These are phyloP conservation scores for Lipomyces yamanashiensis DNA, from an alignment of 805 yeast genomes.

Conservation along the genomic window DNA sequence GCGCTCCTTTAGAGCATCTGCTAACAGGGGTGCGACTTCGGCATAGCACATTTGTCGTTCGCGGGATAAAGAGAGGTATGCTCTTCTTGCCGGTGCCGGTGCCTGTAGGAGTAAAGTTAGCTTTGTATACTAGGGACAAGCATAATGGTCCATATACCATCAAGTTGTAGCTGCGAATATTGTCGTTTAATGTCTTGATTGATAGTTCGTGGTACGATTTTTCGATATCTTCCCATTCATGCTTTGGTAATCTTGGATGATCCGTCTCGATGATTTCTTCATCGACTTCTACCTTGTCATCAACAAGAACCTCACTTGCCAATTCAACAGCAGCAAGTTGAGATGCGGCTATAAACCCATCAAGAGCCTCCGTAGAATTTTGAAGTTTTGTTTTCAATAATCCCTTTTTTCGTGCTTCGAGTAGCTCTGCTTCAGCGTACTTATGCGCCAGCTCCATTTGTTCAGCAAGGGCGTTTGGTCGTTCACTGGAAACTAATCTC, in stretches of 20 bases:
- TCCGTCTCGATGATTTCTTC: background rate
- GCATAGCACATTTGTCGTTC: slow-evolving; percentile 32
- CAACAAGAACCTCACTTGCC: background rate
- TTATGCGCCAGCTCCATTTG: slow-evolving; percentile 10
- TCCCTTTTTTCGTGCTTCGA: slow-evolving; percentile 1
- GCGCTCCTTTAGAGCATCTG: slow-evolving; percentile 30
- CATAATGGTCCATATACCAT: slow-evolving; percentile 14
- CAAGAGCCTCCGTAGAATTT: slow-evolving; percentile 4
- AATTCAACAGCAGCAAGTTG: slow-evolving; percentile 1
- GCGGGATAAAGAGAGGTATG: slow-evolving; percentile 23
- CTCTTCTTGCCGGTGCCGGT: slow-evolving; percentile 33
- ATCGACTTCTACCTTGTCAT: slow-evolving; percentile 3
- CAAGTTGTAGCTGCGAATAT: slow-evolving; percentile 33
- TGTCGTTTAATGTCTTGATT: slow-evolving; percentile 33
- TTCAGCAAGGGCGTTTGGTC: slow-evolving; percentile 45
- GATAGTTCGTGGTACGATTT: slow-evolving; percentile 30
- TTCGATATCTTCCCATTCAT: slow-evolving; percentile 32
- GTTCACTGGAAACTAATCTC: slow-evolving; percentile 37
- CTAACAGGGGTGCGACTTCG: slow-evolving; percentile 28
- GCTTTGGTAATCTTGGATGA: slow-evolving; percentile 21
- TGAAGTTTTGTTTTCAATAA: background rate
- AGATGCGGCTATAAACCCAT: slow-evolving; percentile 9
- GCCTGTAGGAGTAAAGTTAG: slow-evolving; percentile 13
- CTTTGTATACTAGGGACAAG: background rate
- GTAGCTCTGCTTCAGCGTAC: slow-evolving; percentile 12